Conservation (phyloP, 129 eudicot species). For the Flaveria brownii region DNA sequence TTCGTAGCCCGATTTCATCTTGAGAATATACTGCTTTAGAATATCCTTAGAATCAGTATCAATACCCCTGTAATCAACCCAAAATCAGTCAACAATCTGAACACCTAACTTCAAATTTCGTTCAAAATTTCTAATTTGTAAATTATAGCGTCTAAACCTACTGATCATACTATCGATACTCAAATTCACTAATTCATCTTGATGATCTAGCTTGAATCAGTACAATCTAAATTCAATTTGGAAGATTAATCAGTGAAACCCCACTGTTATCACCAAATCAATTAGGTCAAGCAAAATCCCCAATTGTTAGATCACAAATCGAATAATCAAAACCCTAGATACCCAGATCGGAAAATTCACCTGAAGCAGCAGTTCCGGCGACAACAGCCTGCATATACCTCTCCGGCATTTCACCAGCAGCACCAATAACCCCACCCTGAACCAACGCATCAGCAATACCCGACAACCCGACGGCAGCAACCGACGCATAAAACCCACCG, state of each 20-base stretch:
- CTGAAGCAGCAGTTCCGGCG: slow-evolving; percentile 96
- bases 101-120: too few relatives aligned
- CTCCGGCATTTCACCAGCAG: slow-evolving; percentile 94
- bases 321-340: neutral
- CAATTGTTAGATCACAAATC: neutral
- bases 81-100: neutral
- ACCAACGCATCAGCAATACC: slow-evolving; percentile 85
- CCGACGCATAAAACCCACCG: slow-evolving; percentile 67
- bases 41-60: too few relatives aligned
- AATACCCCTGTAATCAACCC: too few relatives aligned
- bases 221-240: neutral
- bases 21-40: too few relatives aligned
- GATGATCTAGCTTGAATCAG: neutral
- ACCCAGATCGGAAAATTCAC: slow-evolving; percentile 29
- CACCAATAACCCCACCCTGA: slow-evolving; percentile 78
- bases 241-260: slow-evolving; percentile 4
- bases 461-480: slow-evolving; percentile 55
- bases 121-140: too few relatives aligned
- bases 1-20: too few relatives aligned
- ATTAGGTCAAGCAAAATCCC: slow-evolving; percentile 21
- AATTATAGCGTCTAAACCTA: too few relatives aligned
- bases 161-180: neutral
- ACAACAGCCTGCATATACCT: slow-evolving; percentile 93
- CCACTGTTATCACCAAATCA: neutral
- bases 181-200: neutral